These are phyloP conservation scores for Gliomastix tumulicola DNA, from an alignment of 2,329 filamentous ascomycete species.

Conservation along the genomic window DNA sequence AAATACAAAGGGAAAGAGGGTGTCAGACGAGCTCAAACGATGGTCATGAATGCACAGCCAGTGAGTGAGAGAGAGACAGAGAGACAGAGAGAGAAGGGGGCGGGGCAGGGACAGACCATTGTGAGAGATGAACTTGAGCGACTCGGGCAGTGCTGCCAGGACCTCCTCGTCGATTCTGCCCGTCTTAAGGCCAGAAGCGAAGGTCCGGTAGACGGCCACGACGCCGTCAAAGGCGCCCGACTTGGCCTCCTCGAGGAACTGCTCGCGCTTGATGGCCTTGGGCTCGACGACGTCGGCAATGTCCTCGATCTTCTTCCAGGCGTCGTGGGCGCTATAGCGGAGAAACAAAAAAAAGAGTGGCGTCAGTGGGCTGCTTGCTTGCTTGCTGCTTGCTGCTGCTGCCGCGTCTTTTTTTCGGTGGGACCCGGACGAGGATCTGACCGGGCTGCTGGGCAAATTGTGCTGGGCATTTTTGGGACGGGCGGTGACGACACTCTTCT, in stretches of 20 bases:
- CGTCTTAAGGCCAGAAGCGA: slow-evolving; percentile 55
- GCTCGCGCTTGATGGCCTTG: slow-evolving; percentile 50
- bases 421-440: too few species aligned
- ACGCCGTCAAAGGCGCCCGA: slow-evolving; percentile 61
- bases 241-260: slow-evolving; percentile 63
- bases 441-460: too few species aligned
- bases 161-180: slow-evolving; percentile 66
- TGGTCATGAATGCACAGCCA: too few species aligned
- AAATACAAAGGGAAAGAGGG: too few species aligned
- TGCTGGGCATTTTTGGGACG: background rate
- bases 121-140: slow-evolving; percentile 52
- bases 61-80: too few species aligned
- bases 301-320: slow-evolving; percentile 54
- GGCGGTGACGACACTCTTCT: too few species aligned
- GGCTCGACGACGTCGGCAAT: slow-evolving; percentile 61
- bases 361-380: background rate
- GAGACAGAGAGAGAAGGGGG: too few species aligned
- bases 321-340: slow-evolving; percentile 50
- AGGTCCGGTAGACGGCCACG: slow-evolving; percentile 63
- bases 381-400: too few species aligned
- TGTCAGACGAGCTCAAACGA: too few species aligned
- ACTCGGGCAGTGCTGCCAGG: slow-evolving; percentile 47
- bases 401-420: too few species aligned
- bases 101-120: slow-evolving; percentile 43
- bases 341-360: background rate